These are phyloP conservation scores for Aspergillus sparsus DNA, from an alignment of 495 filamentous ascomycete species.

Conservation along the genomic window DNA sequence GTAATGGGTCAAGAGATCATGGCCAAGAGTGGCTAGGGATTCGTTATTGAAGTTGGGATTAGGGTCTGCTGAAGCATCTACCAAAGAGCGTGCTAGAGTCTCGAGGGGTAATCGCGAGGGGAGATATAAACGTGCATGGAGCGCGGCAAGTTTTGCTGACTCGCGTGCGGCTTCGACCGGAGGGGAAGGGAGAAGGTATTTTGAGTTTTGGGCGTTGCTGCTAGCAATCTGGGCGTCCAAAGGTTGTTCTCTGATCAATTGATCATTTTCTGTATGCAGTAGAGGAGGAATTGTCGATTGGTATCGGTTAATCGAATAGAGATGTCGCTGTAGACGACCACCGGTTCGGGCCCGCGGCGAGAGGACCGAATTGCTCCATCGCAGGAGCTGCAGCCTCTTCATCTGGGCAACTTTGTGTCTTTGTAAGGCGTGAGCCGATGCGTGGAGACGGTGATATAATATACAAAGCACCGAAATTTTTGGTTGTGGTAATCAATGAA, in stretches of 20 bases:
- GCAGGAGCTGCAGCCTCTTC: constrained; percentile 69
- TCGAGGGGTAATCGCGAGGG: constrained; percentile 79
- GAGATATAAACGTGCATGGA: constrained; percentile 87
- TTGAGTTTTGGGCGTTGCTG: constrained; percentile 30
- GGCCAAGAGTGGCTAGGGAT: constrained; percentile 77
- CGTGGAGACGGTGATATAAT: constrained; percentile 18
- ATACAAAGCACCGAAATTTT: constrained; percentile 11
- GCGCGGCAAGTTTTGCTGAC: constrained; percentile 89
- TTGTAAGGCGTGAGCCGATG: constrained; percentile 6
- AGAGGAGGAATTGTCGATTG: constrained; percentile 44
- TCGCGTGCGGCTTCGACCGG: constrained; percentile 62
- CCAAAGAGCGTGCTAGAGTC: constrained; percentile 80
- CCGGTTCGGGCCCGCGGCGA: constrained; percentile 53
- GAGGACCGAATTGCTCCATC: constrained; percentile 72
- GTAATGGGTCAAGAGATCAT: constrained; percentile 81
- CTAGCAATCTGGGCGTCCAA: constrained; percentile 26
- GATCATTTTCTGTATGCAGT: constrained; percentile 30
- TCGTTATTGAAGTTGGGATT: constrained; percentile 77
- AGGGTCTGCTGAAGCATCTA: constrained; percentile 79
- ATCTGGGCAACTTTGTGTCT: constrained; percentile 46
- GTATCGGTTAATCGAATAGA: constrained; percentile 37
- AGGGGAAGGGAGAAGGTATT: constrained; percentile 62
- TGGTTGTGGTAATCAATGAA: constrained; percentile 19
- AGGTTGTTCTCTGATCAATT: constrained; percentile 24
- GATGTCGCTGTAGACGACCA: constrained; percentile 49